Percentiles rank a stretch among this genome's conserved stretches.
Conservation (phyloP, 768 basidiomycete genomes). For the Omphalotus guepiniiformis region DNA sequence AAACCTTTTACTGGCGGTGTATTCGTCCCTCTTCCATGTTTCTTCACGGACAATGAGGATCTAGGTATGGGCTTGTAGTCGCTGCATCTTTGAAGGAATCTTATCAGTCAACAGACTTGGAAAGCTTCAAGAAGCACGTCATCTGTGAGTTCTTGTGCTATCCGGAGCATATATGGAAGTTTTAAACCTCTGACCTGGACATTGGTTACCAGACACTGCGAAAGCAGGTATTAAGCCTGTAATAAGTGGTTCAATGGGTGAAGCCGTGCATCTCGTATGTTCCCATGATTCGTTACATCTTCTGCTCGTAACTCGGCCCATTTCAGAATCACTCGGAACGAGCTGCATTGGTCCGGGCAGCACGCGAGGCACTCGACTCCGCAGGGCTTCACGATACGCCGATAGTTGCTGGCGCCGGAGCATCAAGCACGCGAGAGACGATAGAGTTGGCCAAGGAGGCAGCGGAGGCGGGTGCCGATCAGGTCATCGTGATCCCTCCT, state of each 20-base stretch:
- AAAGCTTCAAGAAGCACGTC: not conserved
- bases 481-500: constrained; percentile 58
- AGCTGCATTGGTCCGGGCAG: constrained; percentile 38
- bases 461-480: constrained; percentile 62
- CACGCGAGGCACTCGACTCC: constrained; percentile 50
- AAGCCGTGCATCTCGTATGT: not conserved
- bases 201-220: not conserved
- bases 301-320: not conserved
- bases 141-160: not conserved
- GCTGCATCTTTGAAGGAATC: not conserved
- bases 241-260: not conserved
- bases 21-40: not conserved
- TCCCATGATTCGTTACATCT: not conserved
- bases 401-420: constrained; percentile 62
- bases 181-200: not conserved
- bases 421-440: constrained; percentile 57
- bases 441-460: constrained; percentile 52
- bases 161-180: no score
- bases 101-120: not conserved
- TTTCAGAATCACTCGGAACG: constrained; percentile 39
- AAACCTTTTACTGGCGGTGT: not conserved
- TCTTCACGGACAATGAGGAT: not conserved
- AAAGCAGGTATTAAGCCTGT: not conserved
- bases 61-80: not conserved
- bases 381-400: constrained; percentile 42